Base-by-base conservation (phyloP, 1,139 yeast genomes). In the Tardiomyces blankii region DNA sequence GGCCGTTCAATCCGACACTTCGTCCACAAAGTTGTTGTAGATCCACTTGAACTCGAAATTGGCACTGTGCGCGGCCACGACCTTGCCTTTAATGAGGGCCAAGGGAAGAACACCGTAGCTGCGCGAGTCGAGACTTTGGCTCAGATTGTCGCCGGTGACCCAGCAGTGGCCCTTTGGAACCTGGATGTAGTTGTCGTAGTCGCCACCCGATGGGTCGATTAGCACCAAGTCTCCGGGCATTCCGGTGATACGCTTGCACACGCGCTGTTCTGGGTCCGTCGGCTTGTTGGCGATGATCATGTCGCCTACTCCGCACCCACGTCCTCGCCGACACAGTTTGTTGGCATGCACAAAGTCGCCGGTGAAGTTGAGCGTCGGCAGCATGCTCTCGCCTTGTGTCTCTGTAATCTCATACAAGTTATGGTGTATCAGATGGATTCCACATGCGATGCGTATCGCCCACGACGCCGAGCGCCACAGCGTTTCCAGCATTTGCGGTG, bases 101-200 rank as follows among this genome's bases (percentile, higher is more conserved):
- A 87, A 73, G 1, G 98, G 98, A 38, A 91, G 66, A 19, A 82
- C 88, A 23, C 91, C 86, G 61, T 91, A 91, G 0, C 88, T 78
- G 53, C 98, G 68, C 6, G 96, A 87, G 57, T 93, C 99, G 46
- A 89, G 67, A n/a, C 96, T 85, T 55, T 82, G 88, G 39, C 87
- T 75, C 48, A 91, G 64, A 59, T 91, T 91, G 60, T 91, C 98
- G 1, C 98, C 99, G 0, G 96, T 87, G 4, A 89, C 82, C 97
- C 97, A 93, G 42, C 88, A 87, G 64, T 93, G 98, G 2, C 98
- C 98, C 48, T 56, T 51, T 2, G 82, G 77, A 35, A 77, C 67
- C 44, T 67, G 66, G 2, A 81, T 74, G 30, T 76, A 74, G 48
- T 76, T 69, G 39, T 87, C 77, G 39, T 47, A 52, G 27, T 53